Base-by-base conservation (phyloP, 225 moss, liverwort and hornwort species). In the Neckera pumila region DNA sequence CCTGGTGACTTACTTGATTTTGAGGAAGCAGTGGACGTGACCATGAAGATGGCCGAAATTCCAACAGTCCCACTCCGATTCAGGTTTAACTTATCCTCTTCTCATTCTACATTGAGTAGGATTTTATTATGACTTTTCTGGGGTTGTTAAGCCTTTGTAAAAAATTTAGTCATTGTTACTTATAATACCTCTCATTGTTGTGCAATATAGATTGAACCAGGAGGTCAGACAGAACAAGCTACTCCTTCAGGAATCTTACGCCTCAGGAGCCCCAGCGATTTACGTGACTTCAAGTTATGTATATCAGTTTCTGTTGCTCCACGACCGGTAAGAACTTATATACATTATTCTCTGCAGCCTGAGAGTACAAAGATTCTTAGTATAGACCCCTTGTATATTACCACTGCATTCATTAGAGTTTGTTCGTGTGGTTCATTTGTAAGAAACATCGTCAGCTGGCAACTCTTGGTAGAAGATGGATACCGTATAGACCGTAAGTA, bases 191-290 rank as follows among this genome's bases (percentile, higher is more conserved):
- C 65, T 51, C 74, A 33, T 84, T 91, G 76, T 88, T 90, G 57
- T 87, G 71, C 49, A 89, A 74, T 85, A 84, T 94, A 99, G 99
- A 95, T 94, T 90, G 97, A 99, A 89, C 99, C 99, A 62, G 97
- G 99, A 91, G 99, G 93, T 78, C 99, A 99, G 89, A 95, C 97
- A 85, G 97, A 99, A 90, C 99, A 99, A 90, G 95, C 99, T 88
- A 92, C 99, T 60, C 99, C 99, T 81, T 95, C 99, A 80, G 97
- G 95, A 92, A 90, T 96, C 49, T 86, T 97, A 71, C 95, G 94
- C 86, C 83, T 99, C n/a, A n/a, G n/a, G 87, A 93, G 91, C 79
- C 93, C 95, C 64, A 87, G 82, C 49, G 96, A 97, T 86, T 88
- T 99, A 86, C 93, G 88, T 76, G 97, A 93, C 88, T 99, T 95